phyloP scores from a whole-genome alignment of 805 yeast genomes.

The Starmerella gropengiesseri region DNA sequence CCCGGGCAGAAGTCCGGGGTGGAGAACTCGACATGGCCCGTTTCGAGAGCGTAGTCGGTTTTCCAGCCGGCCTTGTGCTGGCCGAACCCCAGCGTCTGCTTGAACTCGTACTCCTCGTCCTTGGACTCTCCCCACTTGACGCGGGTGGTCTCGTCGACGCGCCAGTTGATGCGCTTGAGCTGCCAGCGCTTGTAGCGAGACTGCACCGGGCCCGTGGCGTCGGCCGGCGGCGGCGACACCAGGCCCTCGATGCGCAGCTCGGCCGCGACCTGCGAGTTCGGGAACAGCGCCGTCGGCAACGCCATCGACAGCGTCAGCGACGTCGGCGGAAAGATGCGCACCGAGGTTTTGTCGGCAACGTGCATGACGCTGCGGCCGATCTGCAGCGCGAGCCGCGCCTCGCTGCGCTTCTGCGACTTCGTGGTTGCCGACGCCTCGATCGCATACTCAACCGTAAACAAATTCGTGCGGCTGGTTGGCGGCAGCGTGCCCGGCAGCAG shows the following conservation, averaged over 20 bases:
- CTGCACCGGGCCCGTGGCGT: conserved; percentile 12
- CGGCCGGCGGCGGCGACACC: conserved; percentile 7
- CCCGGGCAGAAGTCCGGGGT: conserved; percentile 27
- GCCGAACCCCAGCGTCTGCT: conserved; percentile 61
- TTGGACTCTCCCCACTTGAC: conserved; percentile 10
- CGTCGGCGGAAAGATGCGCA: conserved; percentile 93
- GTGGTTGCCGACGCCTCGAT: conserved; percentile 43
- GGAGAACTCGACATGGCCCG: conserved; percentile 64
- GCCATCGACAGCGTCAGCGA: conserved; percentile 77
- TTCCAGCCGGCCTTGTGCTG: conserved; percentile 92
- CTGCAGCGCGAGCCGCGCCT: conserved; percentile 33
- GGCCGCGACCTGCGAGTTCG: conserved; percentile 73
- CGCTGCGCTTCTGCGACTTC: conserved; percentile 6
- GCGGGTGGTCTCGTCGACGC: conserved; percentile 63
- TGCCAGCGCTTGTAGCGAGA: conserved; percentile 56
- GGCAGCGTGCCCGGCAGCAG: conserved; percentile 81
- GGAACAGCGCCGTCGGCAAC: conserved; percentile 80
- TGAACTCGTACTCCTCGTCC: conserved; percentile 43
- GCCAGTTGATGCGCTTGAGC: conserved; percentile 81
- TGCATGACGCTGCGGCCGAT: conserved; percentile 66
- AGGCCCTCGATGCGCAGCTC: conserved; percentile 63
- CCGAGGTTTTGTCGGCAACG: conserved; percentile 75
- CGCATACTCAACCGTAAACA: conserved; percentile 66
- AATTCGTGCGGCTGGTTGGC: conserved; percentile 47
- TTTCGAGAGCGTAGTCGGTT: conserved; percentile 59